Conservation (phyloP, 495 filamentous ascomycete species). For the Penicillium angulare region DNA sequence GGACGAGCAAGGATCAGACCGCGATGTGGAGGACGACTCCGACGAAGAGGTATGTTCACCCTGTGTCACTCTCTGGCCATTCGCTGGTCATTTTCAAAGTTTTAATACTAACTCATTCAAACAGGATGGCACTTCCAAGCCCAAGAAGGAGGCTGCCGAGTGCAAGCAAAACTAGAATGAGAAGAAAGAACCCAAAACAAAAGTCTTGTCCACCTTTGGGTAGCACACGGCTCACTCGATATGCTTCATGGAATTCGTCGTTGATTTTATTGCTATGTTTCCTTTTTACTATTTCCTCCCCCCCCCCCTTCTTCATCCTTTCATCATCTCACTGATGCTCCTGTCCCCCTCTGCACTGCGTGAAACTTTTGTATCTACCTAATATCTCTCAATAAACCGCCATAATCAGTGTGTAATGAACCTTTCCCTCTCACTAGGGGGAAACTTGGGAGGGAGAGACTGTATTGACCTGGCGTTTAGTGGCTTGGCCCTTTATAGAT, state of each 20-base stretch:
- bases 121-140: conserved; percentile 92
- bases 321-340: conserved; percentile 17
- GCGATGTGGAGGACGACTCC: conserved; percentile 65
- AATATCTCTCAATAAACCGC: conserved; percentile 32
- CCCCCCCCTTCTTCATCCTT: conserved; percentile 3
- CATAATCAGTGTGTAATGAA: conserved; percentile 28
- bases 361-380: conserved; percentile 29
- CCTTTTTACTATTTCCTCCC: conserved; percentile 5
- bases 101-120: conserved; percentile 29
- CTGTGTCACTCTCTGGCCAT: too few species aligned
- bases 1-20: conserved; percentile 51
- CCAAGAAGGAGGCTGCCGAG: conserved; percentile 97
- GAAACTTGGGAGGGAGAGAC: not conserved
- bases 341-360: conserved; percentile 26
- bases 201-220: not conserved
- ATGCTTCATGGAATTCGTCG: conserved; percentile 25
- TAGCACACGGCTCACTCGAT: conserved; percentile 17
- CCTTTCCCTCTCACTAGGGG: conserved; percentile 2
- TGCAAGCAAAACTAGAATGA: conserved; percentile 91
- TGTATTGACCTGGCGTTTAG: not conserved
- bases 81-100: too few species aligned
- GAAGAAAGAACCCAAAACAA: not conserved
- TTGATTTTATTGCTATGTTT: conserved; percentile 34
- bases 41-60: conserved; percentile 83
- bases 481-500: not conserved